A percentile compares a stretch with the other conserved stretches of the same genome.
phyloP scores from a whole-genome alignment of 371 early-diverging fungal genomes.

The Mucor velutinosus region DNA sequence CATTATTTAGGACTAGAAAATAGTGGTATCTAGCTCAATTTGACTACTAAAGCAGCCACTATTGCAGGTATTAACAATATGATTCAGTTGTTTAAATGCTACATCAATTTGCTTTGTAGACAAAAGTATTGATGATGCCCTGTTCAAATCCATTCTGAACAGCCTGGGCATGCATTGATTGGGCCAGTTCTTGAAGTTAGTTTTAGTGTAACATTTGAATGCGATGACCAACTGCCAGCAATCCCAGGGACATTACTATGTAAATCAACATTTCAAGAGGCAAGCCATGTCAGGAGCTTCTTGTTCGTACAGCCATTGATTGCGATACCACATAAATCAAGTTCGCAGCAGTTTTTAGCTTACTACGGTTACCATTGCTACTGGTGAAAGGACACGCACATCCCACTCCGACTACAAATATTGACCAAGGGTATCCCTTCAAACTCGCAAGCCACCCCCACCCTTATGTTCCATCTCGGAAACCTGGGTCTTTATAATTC shows the following conservation, averaged over 20 bases:
- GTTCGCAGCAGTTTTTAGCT: too few relatives aligned
- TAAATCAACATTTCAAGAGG: too few relatives aligned
- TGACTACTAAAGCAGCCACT: too few relatives aligned
- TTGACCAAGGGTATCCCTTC: constrained; percentile 6
- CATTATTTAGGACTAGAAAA: too few relatives aligned
- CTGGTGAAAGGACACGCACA: neutral
- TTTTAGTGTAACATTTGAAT: neutral
- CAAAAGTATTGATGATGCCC: too few relatives aligned
- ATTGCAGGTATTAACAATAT: neutral
- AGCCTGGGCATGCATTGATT: neutral
- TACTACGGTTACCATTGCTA: too few relatives aligned
- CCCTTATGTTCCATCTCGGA: neutral
- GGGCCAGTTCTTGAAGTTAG: neutral
- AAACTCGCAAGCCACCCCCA: constrained; percentile 14
- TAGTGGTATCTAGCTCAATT: too few relatives aligned
- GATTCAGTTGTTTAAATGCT: neutral
- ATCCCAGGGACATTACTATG: too few relatives aligned
- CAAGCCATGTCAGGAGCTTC: too few relatives aligned
- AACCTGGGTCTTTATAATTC: constrained; percentile 1
- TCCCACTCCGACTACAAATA: neutral
- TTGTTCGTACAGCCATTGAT: too few relatives aligned
- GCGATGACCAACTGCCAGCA: neutral
- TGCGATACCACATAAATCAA: too few relatives aligned
- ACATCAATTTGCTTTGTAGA: neutral
- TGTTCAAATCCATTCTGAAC: too few relatives aligned